Evolutionary conservation across 129 eudicot species (phyloP), one percentile per base, ranked within the genome.

Genomic region (Flaveria trinervia): DNA sequence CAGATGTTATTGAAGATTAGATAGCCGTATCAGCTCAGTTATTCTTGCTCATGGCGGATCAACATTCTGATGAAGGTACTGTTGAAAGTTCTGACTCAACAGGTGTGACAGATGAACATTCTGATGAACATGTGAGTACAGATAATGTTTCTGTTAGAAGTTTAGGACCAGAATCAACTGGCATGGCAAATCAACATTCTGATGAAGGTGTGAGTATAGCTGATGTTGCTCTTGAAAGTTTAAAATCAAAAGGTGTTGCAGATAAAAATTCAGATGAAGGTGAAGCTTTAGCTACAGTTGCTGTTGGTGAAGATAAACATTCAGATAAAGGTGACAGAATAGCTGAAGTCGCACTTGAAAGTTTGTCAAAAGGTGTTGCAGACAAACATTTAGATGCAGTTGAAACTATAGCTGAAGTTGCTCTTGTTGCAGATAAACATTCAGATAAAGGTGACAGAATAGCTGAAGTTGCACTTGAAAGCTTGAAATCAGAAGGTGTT

Each of bases 41-140:
- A 70, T 70, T 64, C 50, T 70, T 60, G 51, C 54, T 61, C 55
- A 89, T 92, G 98, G 93, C 86, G 46, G 88, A 90, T 52, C 86
- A 82, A 55, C 84, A 83, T 16, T 45, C 75, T 17, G 71, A 70
- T 78, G 60, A 61, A 78, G 77, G 69, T 68, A 75, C 70, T 43
- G 22, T 57, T 25, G 70, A 78, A 45, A 69, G 43, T 28, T 70
- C 48, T n/a, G 70, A 78, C 70, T n/a, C 54, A 16, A 62, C n/a
- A 71, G 45, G 9, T 55, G 13, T 25, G 25, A 7, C 73, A 62
- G 78, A 62, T 50, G 65, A 52, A 64, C 66, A 16, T 49, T 13
- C 45, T 12, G 65, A 70, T 45, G 82, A 59, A 45, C 85, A 84
- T 82, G 85, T 49, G 89, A 78, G 54, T n/a, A 46, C n/a, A 60